Evolutionary conservation across 2,329 filamentous ascomycete species (phyloP), one percentile per base, ranked within the genome.

Genomic region (Aspergillus pseudoviridinutans): DNA sequence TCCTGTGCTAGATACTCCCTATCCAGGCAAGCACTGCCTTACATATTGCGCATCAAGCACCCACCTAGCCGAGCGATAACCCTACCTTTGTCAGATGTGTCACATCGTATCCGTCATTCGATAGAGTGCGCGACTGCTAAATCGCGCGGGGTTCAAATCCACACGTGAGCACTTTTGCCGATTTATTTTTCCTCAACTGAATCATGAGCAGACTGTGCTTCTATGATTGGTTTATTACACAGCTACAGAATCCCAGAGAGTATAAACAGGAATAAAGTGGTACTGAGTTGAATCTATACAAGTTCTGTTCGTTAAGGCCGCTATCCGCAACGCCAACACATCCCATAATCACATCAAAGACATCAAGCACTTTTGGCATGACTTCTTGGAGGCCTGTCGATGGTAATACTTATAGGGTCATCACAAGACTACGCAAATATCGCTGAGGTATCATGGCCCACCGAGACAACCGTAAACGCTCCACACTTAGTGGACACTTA

Each of bases 401-500:
- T 24, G 20, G 5, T 38, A 35, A 27, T 57, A 58, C 51, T 41
- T 55, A 61, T 61, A 57, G 58, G 53, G 49, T 58, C 35, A 46
- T 55, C 46, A 52, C 12, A 54, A 56, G 27, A 56, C 54, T 42
- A 27, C 51, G 53, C 28, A 56, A 55, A 49, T 50, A 50, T 47
- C 49, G 41, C 54, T 49, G 49, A 44, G 54, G 47, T n/a, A 24
- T 27, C 12, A 44, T 32, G 35, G 41, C 17, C 35, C n/a, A 46
- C 58, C 28, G 8, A 35, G 32, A 9, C 25, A 53, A 41, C 7
- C 29, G 28, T 14, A 44, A 49, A 47, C 22, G 27, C 22, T 14
- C 4, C 24, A 41, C 27, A 47, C 32, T 54, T 88, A 97, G 79
- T 97, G 93, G 78, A 41, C 27, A 47, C 32, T 54, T 88, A 97